phyloP scores from a whole-genome alignment of 2,329 filamentous ascomycete species.

The Hawksworthiomyces lignivorus region DNA sequence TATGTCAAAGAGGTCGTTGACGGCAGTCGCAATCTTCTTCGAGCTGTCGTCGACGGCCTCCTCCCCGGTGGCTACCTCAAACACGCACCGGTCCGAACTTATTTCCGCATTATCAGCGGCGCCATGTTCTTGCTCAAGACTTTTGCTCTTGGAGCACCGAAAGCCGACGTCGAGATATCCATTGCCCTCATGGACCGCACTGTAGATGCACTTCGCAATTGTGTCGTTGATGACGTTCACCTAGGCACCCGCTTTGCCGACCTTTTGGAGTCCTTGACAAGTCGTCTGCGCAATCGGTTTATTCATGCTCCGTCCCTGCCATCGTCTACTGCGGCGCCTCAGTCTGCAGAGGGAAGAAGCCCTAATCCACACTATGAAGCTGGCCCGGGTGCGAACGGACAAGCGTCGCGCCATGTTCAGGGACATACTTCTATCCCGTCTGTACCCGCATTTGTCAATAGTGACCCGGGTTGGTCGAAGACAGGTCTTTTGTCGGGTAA shows the following conservation, averaged over 20 bases:
- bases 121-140: conserved; percentile 82
- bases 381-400: not conserved
- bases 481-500: conserved; percentile 7
- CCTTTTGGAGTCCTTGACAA: conserved; percentile 70
- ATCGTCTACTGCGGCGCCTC: conserved; percentile 6
- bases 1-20: conserved; percentile 72
- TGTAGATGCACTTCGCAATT: conserved; percentile 65
- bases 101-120: conserved; percentile 79
- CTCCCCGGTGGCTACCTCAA: conserved; percentile 69
- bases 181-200: conserved; percentile 69
- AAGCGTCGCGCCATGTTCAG: not conserved
- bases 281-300: conserved; percentile 65
- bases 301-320: conserved; percentile 52
- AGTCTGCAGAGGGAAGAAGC: not conserved
- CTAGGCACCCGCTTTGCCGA: conserved; percentile 79
- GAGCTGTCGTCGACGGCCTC: conserved; percentile 68
- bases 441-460: not conserved
- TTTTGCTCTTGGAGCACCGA: conserved; percentile 71
- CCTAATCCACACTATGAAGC: conserved; percentile 1
- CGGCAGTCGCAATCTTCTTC: conserved; percentile 67
- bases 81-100: conserved; percentile 75
- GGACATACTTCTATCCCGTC: not conserved
- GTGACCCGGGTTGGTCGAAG: conserved; percentile 5
- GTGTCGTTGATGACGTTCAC: conserved; percentile 78
- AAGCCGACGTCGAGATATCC: conserved; percentile 68